Conservation (phyloP, 2,329 filamentous ascomycete species). For the Fusarium xyrophilum region DNA sequence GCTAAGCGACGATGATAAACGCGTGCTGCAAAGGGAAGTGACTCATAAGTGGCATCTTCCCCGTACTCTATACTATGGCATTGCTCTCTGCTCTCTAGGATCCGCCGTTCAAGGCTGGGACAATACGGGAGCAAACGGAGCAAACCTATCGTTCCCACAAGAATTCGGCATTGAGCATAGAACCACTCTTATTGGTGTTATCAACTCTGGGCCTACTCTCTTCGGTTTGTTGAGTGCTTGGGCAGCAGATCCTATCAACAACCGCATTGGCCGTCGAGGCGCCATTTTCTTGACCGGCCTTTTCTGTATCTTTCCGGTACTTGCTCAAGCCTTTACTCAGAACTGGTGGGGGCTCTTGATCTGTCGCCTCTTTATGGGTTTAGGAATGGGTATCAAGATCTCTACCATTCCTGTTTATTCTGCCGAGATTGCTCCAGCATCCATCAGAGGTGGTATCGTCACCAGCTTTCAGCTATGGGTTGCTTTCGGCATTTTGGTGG, state of each 20-base stretch:
- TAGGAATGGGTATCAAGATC: slow-evolving; percentile 64
- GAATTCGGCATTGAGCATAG: slow-evolving; percentile 46
- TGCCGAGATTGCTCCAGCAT: slow-evolving; percentile 57
- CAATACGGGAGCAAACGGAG: slow-evolving; percentile 51
- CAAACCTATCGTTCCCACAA: slow-evolving; percentile 49
- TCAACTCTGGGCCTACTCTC: slow-evolving; percentile 53
- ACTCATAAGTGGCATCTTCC: slow-evolving; percentile 44
- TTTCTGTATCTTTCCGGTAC: slow-evolving; percentile 62
- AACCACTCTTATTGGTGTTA: slow-evolving; percentile 63
- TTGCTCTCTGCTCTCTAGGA: slow-evolving; percentile 43
- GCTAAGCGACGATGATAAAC: slow-evolving; percentile 38
- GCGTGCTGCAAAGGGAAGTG: slow-evolving; percentile 34
- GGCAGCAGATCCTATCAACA: slow-evolving; percentile 49
- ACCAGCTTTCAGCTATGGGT: slow-evolving; percentile 62
- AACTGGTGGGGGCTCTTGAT: slow-evolving; percentile 56
- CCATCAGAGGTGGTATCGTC: slow-evolving; percentile 58
- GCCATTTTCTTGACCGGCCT: slow-evolving; percentile 62
- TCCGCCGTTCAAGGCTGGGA: slow-evolving; percentile 53
- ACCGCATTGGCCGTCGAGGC: slow-evolving; percentile 39
- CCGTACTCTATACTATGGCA: slow-evolving; percentile 38
- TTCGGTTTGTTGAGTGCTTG: slow-evolving; percentile 38
- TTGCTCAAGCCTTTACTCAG: slow-evolving; percentile 60
- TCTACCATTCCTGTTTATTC: slow-evolving; percentile 59
- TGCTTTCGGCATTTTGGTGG: slow-evolving; percentile 66
- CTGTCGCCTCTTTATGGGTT: slow-evolving; percentile 57